A percentile compares a stretch with the other conserved stretches of the same genome.
phyloP scores from a whole-genome alignment of 306 rosid genomes.

The Lathyrus sativus region DNA sequence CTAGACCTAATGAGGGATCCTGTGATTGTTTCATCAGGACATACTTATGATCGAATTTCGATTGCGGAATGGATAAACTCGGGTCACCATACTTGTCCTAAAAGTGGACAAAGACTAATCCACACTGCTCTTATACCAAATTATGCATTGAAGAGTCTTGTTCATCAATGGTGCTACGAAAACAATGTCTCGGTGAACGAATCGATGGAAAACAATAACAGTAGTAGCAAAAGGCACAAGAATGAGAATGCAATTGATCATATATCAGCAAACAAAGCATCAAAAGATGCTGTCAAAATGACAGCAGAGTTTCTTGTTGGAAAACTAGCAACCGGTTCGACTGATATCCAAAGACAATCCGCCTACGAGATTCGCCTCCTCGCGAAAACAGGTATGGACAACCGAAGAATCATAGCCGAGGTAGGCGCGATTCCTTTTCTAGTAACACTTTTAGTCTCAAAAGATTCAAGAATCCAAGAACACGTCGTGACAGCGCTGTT shows the following conservation, averaged over 20 bases:
- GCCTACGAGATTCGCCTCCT: conserved; percentile 87
- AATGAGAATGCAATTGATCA: conserved; percentile 58
- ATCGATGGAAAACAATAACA: conserved; percentile 44
- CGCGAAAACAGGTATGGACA: conserved; percentile 79
- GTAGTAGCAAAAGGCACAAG: conserved; percentile 31
- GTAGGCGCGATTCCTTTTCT: conserved; percentile 94
- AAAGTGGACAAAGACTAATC: conserved; percentile 81
- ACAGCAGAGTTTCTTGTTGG: conserved; percentile 93
- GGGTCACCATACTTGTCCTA: conserved; percentile 89
- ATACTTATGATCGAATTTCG: conserved; percentile 74
- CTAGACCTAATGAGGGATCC: conserved; percentile 89
- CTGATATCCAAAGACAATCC: conserved; percentile 80
- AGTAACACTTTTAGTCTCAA: conserved; percentile 61
- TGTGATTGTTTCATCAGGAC: conserved; percentile 89
- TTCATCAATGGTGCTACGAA: conserved; percentile 82
- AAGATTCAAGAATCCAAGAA: conserved; percentile 85
- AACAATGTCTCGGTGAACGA: conserved; percentile 53
- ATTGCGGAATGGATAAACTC: conserved; percentile 91
- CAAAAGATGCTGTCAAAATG: conserved; percentile 79
- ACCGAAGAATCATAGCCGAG: conserved; percentile 75
- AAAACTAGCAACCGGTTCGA: conserved; percentile 89
- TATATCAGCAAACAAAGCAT: conserved; percentile 69
- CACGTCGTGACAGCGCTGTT: conserved; percentile 82
- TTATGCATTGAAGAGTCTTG: conserved; percentile 78
- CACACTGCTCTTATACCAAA: conserved; percentile 93